Base-by-base conservation (phyloP, 2,329 filamentous ascomycete species). In the Penicillium corylophilum region DNA sequence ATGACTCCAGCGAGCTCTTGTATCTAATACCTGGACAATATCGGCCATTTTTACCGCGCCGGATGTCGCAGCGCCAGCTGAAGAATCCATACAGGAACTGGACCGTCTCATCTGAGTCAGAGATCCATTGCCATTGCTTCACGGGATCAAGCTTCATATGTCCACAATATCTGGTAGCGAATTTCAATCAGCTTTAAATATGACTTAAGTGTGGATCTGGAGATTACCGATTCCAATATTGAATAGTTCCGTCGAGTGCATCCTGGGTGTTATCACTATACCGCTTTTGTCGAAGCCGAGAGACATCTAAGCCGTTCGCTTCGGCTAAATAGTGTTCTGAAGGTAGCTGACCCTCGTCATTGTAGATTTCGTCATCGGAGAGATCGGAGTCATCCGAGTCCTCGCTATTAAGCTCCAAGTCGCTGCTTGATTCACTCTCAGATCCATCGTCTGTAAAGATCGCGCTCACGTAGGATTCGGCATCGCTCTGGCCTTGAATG, bases 1-100 rank as follows among this genome's bases (percentile, higher is more conserved):
- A 61, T 47, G 50, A 48, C 57, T 62, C 28, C 3, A 62, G 44
- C 24, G 43, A 61, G 46, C 59, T 61, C 35, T 60, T 60, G 35
- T 46, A 42, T 47, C 20, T 33, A 35, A 59, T 60, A 4, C 50
- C 50, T 28, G 45, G 51, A 31, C 45, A 55, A 22, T 53, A 38
- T 39, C 48, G 46, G 22, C 50, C 44, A 42, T 58, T 54, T 48
- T 62, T 57, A 20, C 54, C 48, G 33, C 46, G 33, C 48, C 51
- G 51, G 48, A 61, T 43, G 20, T 53, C 46, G 23, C 51, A 53
- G 18, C 46, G 28, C 46, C 36, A 53, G 40, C 45, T 39, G 16
- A 53, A 53, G 31, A 53, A 50, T 22, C 33, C 22, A 22, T 49
- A 49, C 4, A 50, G 56, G 41, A 60, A 63, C 22, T 44, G 43